Base-by-base conservation (phyloP, 179 eudicot genomes). In the Camellia oleifera region DNA sequence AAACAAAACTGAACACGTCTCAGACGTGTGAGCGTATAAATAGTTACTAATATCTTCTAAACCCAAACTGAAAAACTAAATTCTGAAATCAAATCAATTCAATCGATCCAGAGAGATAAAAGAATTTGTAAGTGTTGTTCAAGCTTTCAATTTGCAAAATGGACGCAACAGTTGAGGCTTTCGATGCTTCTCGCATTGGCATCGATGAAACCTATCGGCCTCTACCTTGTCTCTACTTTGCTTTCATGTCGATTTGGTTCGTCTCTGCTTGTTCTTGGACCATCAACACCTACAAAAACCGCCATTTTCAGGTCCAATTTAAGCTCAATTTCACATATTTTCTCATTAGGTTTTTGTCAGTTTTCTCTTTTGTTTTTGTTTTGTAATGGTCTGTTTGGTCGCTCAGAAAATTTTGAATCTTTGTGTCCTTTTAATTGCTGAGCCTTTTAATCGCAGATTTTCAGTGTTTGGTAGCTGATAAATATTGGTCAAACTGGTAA, bases 221-320 rank as follows among this genome's bases (percentile, higher is more conserved):
- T 7, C 85, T 91, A 1, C 91, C 95, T 48, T 76, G 73, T 64
- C 83, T 91, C 42, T 91, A 90, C 87, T 82, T 91, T 32, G 82
- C 87, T 18, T 85, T 90, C 68, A 78, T 86, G 40, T 82, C 86
- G 23, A 80, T 90, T 53, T 91, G 95, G 95, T 82, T 86, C n/a
- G 56, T 87, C 80, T 86, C 91, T 23, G 83, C 92, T 57, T 74
- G 79, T n/a, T 88, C 77, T 9, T 91, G 95, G 95, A 81, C 88
- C 65, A 53, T 87, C 68, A 78, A 86, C 78, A 90, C 95, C 5
- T 91, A 84, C 86, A 81, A 82, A 48, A 87, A 88, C 82, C 95
- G 95, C 77, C 88, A 84, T 83, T 85, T 86, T 83, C 93, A 90
- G 95, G 95, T 82, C 50, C 50, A 42, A 42, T 74, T 32, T 17